Evolutionary conservation across 768 basidiomycete genomes (phyloP).

Genomic region (Rhodotorula graminis): DNA sequence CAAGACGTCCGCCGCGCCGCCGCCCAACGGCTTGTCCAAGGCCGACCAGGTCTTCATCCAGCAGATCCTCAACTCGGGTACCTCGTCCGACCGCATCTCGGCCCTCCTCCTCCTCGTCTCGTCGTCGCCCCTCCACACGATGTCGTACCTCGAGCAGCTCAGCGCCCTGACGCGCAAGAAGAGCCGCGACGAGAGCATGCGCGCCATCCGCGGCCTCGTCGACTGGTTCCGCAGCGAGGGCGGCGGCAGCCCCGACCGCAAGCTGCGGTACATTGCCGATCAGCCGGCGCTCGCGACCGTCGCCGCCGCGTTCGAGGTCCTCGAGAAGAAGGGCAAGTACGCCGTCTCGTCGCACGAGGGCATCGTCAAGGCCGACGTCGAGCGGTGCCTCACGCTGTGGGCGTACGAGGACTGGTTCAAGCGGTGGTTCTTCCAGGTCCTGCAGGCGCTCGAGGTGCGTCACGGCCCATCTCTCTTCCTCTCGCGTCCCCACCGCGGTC

Average conservation of each 20-base stretch:
- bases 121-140: constrained; percentile 39
- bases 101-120: constrained; percentile 86
- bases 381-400: constrained; percentile 65
- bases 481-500: background rate
- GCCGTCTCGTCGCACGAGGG: constrained; percentile 57
- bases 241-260: constrained; percentile 51
- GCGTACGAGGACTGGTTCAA: constrained; percentile 98
- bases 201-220: constrained; percentile 80
- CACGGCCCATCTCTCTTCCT: background rate
- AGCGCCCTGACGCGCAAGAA: constrained; percentile 49
- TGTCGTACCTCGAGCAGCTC: constrained; percentile 39
- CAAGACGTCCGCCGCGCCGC: constrained; percentile 35
- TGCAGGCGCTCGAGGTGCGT: constrained; percentile 79
- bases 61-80: constrained; percentile 80
- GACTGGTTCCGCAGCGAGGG: constrained; percentile 96
- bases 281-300: constrained; percentile 57
- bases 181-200: constrained; percentile 85
- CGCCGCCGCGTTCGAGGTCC: constrained; percentile 19
- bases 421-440: constrained; percentile 86
- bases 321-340: constrained; percentile 47
- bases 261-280: constrained; percentile 58
- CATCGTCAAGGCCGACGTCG: constrained; percentile 44
- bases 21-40: constrained; percentile 37
- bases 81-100: constrained; percentile 83
- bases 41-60: constrained; percentile 59